Evolutionary conservation across 306 rosid species (phyloP), one percentile per base, ranked within the genome.

Genomic region (Canavalia ensiformis): DNA sequence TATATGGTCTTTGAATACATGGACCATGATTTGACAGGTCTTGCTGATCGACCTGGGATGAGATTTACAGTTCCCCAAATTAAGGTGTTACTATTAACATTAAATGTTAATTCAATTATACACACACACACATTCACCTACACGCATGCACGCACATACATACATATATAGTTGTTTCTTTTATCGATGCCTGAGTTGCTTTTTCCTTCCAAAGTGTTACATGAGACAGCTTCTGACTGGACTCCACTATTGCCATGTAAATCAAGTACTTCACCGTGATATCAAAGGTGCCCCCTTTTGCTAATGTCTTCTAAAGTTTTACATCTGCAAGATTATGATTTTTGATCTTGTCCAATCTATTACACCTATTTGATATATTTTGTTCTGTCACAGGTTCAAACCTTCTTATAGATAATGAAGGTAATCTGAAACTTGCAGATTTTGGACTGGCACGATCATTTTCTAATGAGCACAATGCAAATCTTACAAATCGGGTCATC

Each of bases 1-100:
- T 91, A 91, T 77, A 91, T 91, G 94, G 97, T 91, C 71, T 88
- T 91, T 72, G 97, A 91, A 78, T 91, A 91, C 84, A 91, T 91
- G 94, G 97, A 91, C 84, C 97, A 91, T 75, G 97, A 91, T 70
- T 88, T 91, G 86, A 90, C 91, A 1, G 97, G 97, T 77, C 97
- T 91, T 77, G 91, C 92, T 28, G 91, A 89, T 29, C 90, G 92
- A 56, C 93, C 92, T 77, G 97, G 94, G 82, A 84, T 87, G 91
- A 85, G 94, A 82, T 91, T 91, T 86, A 83, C 92, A 4, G 87
- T 91, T 79, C 97, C 97, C n/a, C 97, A 91, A 81, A 87, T 91
- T 39, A 91, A 91, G 90, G 93, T 88, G 75, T 67, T 47, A 7
- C 73, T 29, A 71, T 52, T 47, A 69, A 65, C 51, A 18, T 12